phyloP scores from a whole-genome alignment of 2,329 filamentous ascomycete species.

The Emericellopsis atlantica region DNA sequence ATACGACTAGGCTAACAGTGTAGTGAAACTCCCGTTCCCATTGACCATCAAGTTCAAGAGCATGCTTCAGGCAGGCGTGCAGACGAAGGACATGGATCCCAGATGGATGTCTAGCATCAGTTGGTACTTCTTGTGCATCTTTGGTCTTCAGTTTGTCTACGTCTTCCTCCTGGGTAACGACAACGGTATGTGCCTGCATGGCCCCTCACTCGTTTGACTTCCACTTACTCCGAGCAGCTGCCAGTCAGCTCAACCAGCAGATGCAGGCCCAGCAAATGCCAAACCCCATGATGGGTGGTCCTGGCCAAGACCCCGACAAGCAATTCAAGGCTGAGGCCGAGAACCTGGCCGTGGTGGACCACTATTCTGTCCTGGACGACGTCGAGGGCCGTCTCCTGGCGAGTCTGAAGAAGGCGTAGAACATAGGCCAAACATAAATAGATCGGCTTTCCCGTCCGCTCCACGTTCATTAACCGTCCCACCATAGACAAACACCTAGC shows the following conservation, averaged over 20 bases:
- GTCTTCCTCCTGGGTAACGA: slow-evolving; percentile 94
- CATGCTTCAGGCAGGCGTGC: slow-evolving; percentile 95
- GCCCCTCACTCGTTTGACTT: not conserved
- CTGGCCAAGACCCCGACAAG: slow-evolving; percentile 91
- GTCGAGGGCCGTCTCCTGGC: slow-evolving; percentile 74
- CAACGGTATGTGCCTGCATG: slow-evolving; percentile 55
- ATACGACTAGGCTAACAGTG: not conserved
- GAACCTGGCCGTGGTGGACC: slow-evolving; percentile 89
- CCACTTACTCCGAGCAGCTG: slow-evolving; percentile 41
- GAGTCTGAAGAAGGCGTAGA: slow-evolving; percentile 26
- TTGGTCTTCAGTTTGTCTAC: slow-evolving; percentile 92
- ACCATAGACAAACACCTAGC: slow-evolving; percentile 52
- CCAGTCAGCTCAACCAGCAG: slow-evolving; percentile 83
- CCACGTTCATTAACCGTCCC: slow-evolving; percentile 28
- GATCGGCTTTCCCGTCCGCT: not conserved
- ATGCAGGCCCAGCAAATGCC: slow-evolving; percentile 54
- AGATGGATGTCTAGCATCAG: slow-evolving; percentile 97
- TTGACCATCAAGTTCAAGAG: slow-evolving; percentile 98
- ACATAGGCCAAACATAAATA: not conserved
- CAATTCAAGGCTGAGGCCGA: slow-evolving; percentile 86
- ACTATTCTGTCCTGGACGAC: slow-evolving; percentile 80
- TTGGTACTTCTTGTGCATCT: slow-evolving; percentile 97
- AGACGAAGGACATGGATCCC: slow-evolving; percentile 90
- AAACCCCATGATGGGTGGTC: slow-evolving; percentile 58
- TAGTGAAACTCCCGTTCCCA: slow-evolving; percentile 93